Evolutionary conservation across 1,284 basidiomycete species (phyloP).

Genomic region (Cryptococcus jaspeensis): DNA sequence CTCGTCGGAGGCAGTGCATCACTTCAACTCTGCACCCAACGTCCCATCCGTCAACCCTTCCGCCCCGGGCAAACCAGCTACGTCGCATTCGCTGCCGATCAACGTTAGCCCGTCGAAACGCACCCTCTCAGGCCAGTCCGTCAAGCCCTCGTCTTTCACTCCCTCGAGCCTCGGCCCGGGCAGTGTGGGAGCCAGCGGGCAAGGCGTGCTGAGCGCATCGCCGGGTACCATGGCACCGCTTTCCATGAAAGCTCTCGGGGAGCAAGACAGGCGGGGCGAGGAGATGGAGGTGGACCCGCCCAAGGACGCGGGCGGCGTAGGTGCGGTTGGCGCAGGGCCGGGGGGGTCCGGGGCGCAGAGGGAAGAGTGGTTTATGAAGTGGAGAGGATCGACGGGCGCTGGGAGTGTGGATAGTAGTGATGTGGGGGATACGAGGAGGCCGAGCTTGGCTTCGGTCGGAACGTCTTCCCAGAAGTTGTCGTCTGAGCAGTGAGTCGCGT

Average conservation of each 20-base stretch:
- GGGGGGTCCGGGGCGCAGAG: no score
- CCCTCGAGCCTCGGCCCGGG: background rate
- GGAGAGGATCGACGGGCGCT: background rate
- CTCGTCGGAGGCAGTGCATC: background rate
- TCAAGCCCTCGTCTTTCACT: conserved; percentile 9
- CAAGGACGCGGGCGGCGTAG: background rate
- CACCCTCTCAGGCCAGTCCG: conserved; percentile 1
- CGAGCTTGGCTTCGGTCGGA: conserved; percentile 20
- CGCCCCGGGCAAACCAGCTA: no score
- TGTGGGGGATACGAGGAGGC: conserved; percentile 15
- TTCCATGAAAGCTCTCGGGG: no score
- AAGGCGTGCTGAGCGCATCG: no score
- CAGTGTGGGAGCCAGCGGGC: no score
- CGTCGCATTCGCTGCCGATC: background rate
- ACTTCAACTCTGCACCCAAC: background rate
- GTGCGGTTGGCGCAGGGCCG: no score
- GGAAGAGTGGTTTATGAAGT: background rate
- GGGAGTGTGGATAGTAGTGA: conserved; percentile 15
- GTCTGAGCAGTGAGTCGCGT: conserved; percentile 18
- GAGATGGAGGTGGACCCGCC: conserved; percentile 19
- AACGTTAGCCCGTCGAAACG: background rate
- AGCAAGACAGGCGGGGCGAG: conserved; percentile 4
- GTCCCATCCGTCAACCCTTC: no score
- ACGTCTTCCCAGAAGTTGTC: conserved; percentile 18
- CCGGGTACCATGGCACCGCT: no score